phyloP scores from a whole-genome alignment of 176 grass and related monocot species.

The Bromus sterilis region DNA sequence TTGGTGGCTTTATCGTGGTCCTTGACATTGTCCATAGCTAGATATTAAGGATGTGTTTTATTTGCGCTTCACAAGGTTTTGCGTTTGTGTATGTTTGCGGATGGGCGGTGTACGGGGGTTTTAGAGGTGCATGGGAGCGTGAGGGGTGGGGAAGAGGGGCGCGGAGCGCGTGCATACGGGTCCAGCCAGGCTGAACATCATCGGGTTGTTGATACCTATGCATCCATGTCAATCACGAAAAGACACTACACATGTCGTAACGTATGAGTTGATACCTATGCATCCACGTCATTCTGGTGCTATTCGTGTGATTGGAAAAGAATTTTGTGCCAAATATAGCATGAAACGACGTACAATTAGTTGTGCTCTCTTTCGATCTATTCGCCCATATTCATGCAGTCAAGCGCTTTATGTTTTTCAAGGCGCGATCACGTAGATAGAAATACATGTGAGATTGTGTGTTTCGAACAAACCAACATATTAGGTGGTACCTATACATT shows the following conservation, averaged over 20 bases:
- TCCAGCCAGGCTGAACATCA: not conserved
- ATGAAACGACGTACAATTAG: not conserved
- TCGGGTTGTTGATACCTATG: not conserved
- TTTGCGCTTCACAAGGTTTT: not conserved
- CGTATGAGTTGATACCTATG: no score
- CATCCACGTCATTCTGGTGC: no score
- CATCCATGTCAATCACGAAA: conserved; percentile 3
- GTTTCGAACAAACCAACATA: no score
- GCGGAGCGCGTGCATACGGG: not conserved
- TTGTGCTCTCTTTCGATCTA: not conserved
- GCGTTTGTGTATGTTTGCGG: not conserved
- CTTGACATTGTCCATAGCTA: conserved; percentile 18
- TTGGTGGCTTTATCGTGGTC: not conserved
- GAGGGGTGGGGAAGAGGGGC: not conserved
- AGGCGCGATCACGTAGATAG: no score
- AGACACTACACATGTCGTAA: not conserved
- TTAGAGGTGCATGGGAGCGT: conserved; percentile 40
- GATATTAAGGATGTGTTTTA: not conserved
- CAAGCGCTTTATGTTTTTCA: no score
- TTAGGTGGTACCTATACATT: no score
- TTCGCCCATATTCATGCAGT: no score
- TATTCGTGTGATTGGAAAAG: no score
- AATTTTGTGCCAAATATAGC: not conserved
- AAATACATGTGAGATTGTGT: no score
- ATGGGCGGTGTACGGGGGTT: not conserved